These are phyloP conservation scores for Quercus tomentella DNA, from an alignment of 331 rosid genomes.

Conservation along the genomic window DNA sequence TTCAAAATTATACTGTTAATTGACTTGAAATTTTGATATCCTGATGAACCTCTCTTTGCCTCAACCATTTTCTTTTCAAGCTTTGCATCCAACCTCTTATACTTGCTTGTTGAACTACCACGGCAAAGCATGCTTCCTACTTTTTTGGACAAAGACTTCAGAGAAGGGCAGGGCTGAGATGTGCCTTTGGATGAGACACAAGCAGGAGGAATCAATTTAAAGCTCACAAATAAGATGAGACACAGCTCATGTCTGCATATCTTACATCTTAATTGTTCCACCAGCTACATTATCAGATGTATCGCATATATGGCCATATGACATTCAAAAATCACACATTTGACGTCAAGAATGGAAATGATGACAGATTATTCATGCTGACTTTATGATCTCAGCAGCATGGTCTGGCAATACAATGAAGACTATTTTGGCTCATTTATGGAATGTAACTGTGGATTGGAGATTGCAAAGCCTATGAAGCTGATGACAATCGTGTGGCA, in stretches of 20 bases:
- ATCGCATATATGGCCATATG: not conserved
- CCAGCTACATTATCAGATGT: not conserved
- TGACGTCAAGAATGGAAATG: not conserved
- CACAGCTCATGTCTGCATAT: slow-evolving; percentile 5
- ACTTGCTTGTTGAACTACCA: slow-evolving; percentile 33
- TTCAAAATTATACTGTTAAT: slow-evolving; percentile 64
- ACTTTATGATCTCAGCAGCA: not conserved
- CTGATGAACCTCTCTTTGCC: slow-evolving; percentile 45
- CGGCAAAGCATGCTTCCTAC: slow-evolving; percentile 53
- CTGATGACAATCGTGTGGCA: not conserved
- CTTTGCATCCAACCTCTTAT: slow-evolving; percentile 63
- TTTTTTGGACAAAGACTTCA: slow-evolving; percentile 42
- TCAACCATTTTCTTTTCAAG: slow-evolving; percentile 62
- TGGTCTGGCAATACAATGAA: not conserved
- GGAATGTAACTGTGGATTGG: not conserved
- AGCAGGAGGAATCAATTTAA: slow-evolving; percentile 5
- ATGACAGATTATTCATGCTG: not conserved
- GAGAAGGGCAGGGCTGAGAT: slow-evolving; percentile 25
- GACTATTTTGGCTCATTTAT: not conserved
- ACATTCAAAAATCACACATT: not conserved
- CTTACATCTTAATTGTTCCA: not conserved
- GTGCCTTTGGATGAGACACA: slow-evolving; percentile 38
- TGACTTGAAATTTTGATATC: slow-evolving; percentile 52
- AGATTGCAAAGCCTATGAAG: no score
- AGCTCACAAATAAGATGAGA: slow-evolving; percentile 18